phyloP scores from a whole-genome alignment of 495 filamentous ascomycete genomes.

The Aspergillus carlsbadensis region DNA sequence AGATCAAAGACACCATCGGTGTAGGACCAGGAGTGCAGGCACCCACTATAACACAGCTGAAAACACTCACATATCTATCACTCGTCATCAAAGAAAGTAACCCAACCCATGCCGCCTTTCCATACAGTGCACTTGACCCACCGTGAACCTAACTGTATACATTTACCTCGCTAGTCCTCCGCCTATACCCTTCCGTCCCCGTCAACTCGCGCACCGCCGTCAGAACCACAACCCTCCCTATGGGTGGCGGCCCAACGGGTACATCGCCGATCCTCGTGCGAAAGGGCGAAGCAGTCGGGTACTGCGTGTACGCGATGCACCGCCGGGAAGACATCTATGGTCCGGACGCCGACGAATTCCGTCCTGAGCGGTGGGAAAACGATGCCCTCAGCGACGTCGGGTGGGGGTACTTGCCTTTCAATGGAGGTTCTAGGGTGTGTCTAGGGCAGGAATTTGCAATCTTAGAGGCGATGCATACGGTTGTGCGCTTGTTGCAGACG shows the following conservation, averaged over 20 bases:
- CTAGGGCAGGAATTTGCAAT: neutral
- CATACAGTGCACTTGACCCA: neutral
- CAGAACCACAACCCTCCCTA: conserved; percentile 67
- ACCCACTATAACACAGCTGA: conserved; percentile 34
- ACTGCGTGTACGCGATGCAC: conserved; percentile 69
- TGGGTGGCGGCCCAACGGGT: conserved; percentile 69
- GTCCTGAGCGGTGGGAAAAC: conserved; percentile 22
- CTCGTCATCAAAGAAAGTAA: conserved; percentile 45
- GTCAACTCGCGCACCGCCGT: conserved; percentile 70
- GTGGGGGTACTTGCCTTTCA: neutral
- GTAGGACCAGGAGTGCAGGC: conserved; percentile 21
- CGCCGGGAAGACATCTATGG: conserved; percentile 47
- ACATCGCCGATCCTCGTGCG: conserved; percentile 59
- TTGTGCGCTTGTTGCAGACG: no score
- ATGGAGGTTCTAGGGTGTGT: neutral
- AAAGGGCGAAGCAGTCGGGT: conserved; percentile 50
- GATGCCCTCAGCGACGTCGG: neutral
- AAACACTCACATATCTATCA: conserved; percentile 38
- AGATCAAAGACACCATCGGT: conserved; percentile 22
- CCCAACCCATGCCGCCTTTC: neutral
- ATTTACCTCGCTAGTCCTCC: conserved; percentile 31
- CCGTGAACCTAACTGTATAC: neutral
- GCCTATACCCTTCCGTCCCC: conserved; percentile 72
- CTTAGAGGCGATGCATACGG: neutral
- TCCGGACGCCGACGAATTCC: conserved; percentile 50